These are phyloP conservation scores for Hortaea werneckii DNA, from an alignment of 2,329 filamentous ascomycete species.

Conservation along the genomic window DNA sequence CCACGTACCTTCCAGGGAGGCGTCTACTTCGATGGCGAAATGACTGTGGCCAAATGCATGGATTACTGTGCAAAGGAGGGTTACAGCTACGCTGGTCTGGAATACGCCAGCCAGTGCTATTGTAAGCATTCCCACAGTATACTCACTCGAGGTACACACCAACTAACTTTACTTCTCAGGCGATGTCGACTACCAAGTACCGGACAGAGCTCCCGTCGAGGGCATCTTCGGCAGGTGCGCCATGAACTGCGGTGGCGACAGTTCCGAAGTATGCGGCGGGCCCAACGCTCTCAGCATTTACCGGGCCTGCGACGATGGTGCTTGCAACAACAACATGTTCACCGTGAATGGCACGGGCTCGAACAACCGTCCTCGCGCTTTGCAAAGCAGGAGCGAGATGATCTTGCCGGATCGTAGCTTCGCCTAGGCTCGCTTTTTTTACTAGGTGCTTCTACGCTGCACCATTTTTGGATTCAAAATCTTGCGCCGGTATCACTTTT, in stretches of 20 bases:
- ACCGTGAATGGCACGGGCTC: constrained; percentile 4
- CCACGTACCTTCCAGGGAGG: constrained; percentile 28
- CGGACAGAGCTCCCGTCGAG: constrained; percentile 19
- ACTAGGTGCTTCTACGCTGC: no score
- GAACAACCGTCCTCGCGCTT: no score
- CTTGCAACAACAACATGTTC: constrained; percentile 16
- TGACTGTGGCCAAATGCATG: constrained; percentile 49
- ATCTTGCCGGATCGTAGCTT: no score
- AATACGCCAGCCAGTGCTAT: constrained; percentile 33
- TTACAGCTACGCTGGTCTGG: constrained; percentile 47
- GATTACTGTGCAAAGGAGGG: constrained; percentile 41
- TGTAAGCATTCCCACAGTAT: not conserved
- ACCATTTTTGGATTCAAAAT: no score
- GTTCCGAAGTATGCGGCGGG: constrained; percentile 30
- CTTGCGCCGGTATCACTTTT: no score
- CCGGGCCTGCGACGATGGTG: constrained; percentile 24
- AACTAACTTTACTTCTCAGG: not conserved
- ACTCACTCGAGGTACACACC: no score
- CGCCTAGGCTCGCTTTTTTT: no score
- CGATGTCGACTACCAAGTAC: not conserved
- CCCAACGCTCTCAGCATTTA: constrained; percentile 27
- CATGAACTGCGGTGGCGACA: constrained; percentile 43
- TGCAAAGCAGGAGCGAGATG: no score
- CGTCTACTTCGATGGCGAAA: constrained; percentile 21
- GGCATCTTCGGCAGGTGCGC: constrained; percentile 47